Evolutionary conservation across 2,329 filamentous ascomycete genomes (phyloP).

Genomic region (Drechslera avenae): DNA sequence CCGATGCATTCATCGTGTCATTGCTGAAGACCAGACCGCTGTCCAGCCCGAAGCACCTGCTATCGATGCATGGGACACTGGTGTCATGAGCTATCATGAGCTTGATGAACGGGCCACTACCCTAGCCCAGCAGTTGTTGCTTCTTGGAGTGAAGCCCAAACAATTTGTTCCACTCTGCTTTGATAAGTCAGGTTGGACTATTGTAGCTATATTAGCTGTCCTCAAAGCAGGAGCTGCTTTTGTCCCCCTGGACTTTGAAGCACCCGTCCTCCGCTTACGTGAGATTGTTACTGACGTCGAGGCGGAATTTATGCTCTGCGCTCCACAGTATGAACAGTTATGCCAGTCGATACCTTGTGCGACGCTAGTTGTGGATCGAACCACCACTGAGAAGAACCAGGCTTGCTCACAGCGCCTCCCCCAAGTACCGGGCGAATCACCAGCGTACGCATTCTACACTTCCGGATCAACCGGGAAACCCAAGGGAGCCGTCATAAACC

Average conservation of each 20-base stretch:
- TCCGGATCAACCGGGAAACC: slow-evolving; percentile 63
- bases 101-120: slow-evolving; percentile 34
- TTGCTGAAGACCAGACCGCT: slow-evolving; percentile 31
- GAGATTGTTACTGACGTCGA: slow-evolving; percentile 42
- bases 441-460: slow-evolving; percentile 67
- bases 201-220: slow-evolving; percentile 45
- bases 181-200: slow-evolving; percentile 44
- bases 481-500: slow-evolving; percentile 67
- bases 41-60: slow-evolving; percentile 27
- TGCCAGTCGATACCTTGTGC: slow-evolving; percentile 35
- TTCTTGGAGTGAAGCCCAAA: slow-evolving; percentile 30
- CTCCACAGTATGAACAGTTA: slow-evolving; percentile 29
- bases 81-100: slow-evolving; percentile 33
- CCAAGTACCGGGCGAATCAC: slow-evolving; percentile 52
- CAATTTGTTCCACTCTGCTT: slow-evolving; percentile 44
- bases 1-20: slow-evolving; percentile 38
- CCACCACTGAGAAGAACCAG: slow-evolving; percentile 48
- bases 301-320: slow-evolving; percentile 36
- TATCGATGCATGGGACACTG: slow-evolving; percentile 39
- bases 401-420: slow-evolving; percentile 36
- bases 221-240: slow-evolving; percentile 47
- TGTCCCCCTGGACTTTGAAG: slow-evolving; percentile 46
- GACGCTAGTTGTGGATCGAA: slow-evolving; percentile 41
- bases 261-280: slow-evolving; percentile 44
- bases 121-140: slow-evolving; percentile 32